phyloP scores from a whole-genome alignment of 2,329 filamentous ascomycete genomes.

The Lasiodiplodia sp. region DNA sequence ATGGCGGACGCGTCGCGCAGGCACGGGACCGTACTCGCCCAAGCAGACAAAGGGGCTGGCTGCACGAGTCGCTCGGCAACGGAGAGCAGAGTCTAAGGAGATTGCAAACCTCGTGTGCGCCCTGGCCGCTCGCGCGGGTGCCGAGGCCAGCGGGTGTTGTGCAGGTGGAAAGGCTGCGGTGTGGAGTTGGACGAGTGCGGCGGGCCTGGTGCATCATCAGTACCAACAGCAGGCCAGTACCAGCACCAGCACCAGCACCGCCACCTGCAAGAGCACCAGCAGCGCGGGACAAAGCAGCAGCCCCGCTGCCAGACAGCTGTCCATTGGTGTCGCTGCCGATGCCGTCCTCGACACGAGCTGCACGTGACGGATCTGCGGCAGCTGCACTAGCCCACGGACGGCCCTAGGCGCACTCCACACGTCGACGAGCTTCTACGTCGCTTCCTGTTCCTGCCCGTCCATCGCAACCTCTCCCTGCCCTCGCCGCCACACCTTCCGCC shows the following conservation, averaged over 20 bases:
- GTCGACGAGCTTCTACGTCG: conserved; percentile 25
- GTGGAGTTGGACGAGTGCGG: background rate
- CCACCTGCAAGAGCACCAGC: background rate
- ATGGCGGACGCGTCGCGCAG: conserved; percentile 1
- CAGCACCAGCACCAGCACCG: background rate
- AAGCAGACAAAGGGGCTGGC: background rate
- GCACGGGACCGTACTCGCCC: conserved; percentile 9
- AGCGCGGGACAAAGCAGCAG: background rate
- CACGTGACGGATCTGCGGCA: conserved; percentile 1
- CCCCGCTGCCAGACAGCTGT: background rate
- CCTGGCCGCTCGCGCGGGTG: background rate
- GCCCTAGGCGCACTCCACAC: conserved; percentile 3
- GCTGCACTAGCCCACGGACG: background rate
- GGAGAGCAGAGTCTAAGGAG: conserved; percentile 6
- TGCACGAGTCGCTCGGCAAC: conserved; percentile 11
- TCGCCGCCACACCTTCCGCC: conserved; percentile 18
- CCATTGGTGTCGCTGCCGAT: background rate
- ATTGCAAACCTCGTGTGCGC: conserved; percentile 8
- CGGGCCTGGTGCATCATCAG: background rate
- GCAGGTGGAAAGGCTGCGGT: too few relatives aligned
- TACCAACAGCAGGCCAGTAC: background rate
- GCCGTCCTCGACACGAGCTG: background rate
- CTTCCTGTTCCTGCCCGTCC: conserved; percentile 25
- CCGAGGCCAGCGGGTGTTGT: background rate
- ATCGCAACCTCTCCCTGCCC: conserved; percentile 19